Percentiles rank a stretch among this genome's conserved stretches.
phyloP scores from a whole-genome alignment of 2,329 filamentous ascomycete genomes.

The Phaeosphaeriaceae sp. region DNA sequence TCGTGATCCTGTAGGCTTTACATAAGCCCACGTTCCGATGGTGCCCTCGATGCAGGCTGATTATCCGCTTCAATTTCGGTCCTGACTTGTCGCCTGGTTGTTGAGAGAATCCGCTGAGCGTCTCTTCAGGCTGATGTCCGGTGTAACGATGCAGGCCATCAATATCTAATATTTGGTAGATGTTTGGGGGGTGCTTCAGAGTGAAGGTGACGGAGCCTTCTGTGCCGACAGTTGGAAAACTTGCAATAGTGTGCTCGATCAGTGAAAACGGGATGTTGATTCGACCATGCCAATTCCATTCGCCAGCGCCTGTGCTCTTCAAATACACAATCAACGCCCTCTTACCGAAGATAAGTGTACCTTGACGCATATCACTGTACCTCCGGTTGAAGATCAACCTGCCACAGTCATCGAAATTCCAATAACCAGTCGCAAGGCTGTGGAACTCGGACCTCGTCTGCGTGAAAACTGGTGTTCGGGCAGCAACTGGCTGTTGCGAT shows the following conservation, averaged over 20 bases:
- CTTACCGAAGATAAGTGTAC: conserved; percentile 48
- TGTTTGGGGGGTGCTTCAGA: conserved; percentile 48
- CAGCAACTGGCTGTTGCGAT: conserved; percentile 9
- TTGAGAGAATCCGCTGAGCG: no score
- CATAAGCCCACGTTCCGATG: conserved; percentile 54
- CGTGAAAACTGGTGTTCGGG: conserved; percentile 12
- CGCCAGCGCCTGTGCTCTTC: conserved; percentile 3
- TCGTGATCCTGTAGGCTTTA: conserved; percentile 58
- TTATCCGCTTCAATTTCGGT: conserved; percentile 37
- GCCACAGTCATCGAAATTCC: conserved; percentile 46
- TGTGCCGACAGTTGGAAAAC: conserved; percentile 26
- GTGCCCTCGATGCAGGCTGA: conserved; percentile 48
- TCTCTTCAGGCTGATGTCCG: no score
- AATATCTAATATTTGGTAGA: conserved; percentile 38
- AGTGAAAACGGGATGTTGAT: conserved; percentile 55
- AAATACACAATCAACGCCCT: conserved; percentile 36
- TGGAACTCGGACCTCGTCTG: conserved; percentile 35
- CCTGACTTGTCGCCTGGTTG: not conserved
- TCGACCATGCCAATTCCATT: conserved; percentile 34
- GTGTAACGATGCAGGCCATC: conserved; percentile 30
- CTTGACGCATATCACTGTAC: conserved; percentile 51
- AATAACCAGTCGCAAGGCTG: conserved; percentile 49
- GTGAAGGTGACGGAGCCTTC: conserved; percentile 46
- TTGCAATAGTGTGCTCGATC: conserved; percentile 47
- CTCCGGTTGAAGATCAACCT: conserved; percentile 52